Evolutionary conservation across 208 protist species (phyloP).

Genomic region (Leishmania tarentolae): DNA sequence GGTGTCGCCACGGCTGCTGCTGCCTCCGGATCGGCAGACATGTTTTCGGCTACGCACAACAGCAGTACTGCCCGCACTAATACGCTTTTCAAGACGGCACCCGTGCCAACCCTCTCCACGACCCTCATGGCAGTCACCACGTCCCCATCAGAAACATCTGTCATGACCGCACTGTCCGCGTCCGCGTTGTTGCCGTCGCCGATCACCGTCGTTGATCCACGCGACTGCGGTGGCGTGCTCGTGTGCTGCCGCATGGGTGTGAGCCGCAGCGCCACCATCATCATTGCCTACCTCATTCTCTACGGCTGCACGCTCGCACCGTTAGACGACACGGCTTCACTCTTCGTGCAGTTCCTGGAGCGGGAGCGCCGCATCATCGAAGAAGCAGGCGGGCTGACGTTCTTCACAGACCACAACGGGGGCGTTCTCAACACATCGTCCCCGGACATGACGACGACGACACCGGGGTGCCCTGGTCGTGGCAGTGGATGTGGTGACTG

Average conservation of each 20-base stretch:
- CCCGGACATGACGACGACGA: neutral
- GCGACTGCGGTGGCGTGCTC: constrained; percentile 66
- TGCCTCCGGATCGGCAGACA: neutral
- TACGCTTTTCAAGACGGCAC: neutral
- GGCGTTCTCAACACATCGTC: neutral
- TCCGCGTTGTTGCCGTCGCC: neutral
- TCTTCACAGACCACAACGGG: neutral
- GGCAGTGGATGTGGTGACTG: neutral
- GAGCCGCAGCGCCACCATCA: constrained; percentile 74
- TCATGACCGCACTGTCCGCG: neutral
- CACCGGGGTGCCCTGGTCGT: neutral
- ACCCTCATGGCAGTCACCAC: neutral
- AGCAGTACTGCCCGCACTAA: neutral
- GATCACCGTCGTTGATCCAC: constrained; percentile 22
- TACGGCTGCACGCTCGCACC: constrained; percentile 50
- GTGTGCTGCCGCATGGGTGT: constrained; percentile 87
- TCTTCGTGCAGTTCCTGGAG: constrained; percentile 29
- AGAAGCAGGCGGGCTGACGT: constrained; percentile 16
- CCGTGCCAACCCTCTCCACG: neutral
- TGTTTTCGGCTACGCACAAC: neutral
- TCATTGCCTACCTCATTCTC: constrained; percentile 84
- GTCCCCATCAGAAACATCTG: neutral
- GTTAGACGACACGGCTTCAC: constrained; percentile 22
- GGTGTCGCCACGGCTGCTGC: neutral
- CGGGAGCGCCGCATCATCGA: constrained; percentile 21